Evolutionary conservation across 352 stramenopile genomes (phyloP).

Genomic region (Pythium periplocum): DNA sequence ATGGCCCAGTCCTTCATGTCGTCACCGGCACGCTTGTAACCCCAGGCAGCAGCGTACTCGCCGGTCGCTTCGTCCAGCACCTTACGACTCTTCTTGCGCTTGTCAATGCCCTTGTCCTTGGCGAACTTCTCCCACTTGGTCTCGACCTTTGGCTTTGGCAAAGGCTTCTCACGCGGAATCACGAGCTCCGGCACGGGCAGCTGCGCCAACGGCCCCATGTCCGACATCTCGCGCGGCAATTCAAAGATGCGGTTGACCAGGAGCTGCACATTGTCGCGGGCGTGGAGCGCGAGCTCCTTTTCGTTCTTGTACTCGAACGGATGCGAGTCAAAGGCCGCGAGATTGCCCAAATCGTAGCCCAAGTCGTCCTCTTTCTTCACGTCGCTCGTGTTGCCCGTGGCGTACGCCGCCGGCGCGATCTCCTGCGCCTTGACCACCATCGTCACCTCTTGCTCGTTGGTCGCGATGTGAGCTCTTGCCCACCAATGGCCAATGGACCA

Average conservation of each 20-base stretch:
- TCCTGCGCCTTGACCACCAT: conserved; percentile 81
- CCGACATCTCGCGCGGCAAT: conserved; percentile 89
- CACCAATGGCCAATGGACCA: neutral
- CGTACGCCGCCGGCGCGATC: conserved; percentile 74
- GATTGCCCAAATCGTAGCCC: conserved; percentile 86
- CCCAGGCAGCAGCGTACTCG: conserved; percentile 92
- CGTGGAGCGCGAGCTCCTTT: conserved; percentile 88
- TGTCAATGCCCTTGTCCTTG: conserved; percentile 96
- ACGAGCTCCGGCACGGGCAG: conserved; percentile 58
- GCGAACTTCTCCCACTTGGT: conserved; percentile 99
- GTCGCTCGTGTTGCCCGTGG: conserved; percentile 47
- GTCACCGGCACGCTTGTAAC: conserved; percentile 85
- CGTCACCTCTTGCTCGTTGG: conserved; percentile 5
- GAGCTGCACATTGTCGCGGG: conserved; percentile 91
- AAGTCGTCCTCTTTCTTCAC: conserved; percentile 83
- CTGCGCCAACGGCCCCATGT: conserved; percentile 88
- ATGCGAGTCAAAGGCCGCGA: conserved; percentile 87
- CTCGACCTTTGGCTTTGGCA: conserved; percentile 92
- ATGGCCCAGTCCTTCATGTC: conserved; percentile 93
- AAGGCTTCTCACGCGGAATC: conserved; percentile 86
- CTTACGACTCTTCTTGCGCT: conserved; percentile 96
- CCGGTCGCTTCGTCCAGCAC: conserved; percentile 93
- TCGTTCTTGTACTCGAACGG: conserved; percentile 78
- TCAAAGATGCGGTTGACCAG: conserved; percentile 91
- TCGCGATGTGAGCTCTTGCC: conserved; percentile 6